Base-by-base conservation (phyloP, 1,139 yeast species). In the Magnusiomyces paraingens region DNA sequence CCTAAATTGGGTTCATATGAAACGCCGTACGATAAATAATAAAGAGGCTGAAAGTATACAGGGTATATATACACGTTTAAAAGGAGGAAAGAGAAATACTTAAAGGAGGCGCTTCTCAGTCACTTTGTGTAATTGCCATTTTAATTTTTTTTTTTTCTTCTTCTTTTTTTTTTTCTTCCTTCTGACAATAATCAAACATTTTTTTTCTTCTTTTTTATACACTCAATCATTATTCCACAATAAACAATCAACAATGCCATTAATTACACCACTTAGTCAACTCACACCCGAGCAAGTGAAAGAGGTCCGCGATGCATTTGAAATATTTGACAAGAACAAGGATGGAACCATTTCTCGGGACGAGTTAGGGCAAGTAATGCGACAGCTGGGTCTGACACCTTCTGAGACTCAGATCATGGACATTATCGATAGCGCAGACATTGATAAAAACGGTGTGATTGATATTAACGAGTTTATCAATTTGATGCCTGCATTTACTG, bases 321-420 rank as follows among this genome's bases (percentile, higher is more conserved):
- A 97, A 56, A 81, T 93, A 61, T 93, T 93, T 64, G 98, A 93
- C 75, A 90, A 89, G 73, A 96, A 93, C 70, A 86, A 91, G 65
- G 98, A 91, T 73, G 99, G 99, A 59, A 86, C 86, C 69, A 93
- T 93, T 75, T 89, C 97, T 59, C 87, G 96, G 65, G 83, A 88
- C 68, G 99, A 93, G 73, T 79, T 93, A 65, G 97, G 98, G 61
- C 89, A 96, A 8, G 99, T 93, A 54, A 93, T 93, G 99, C 84
- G 99, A 74, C 87, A 97, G 15, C 79, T 93, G 68, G 99, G 98
- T 48, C 95, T 90, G 73, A 91, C 91, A 67, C 99, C 99, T 36
- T 85, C 96, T 46, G 98, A 93, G 72, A 84, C 91, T 62, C 98
- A 93, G 72, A 84, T 93, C 65, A 86, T 93, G 52, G 99, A 93